Base-by-base conservation (phyloP, 2,329 filamentous ascomycete genomes). In the Coniochaeta hoffmannii region DNA sequence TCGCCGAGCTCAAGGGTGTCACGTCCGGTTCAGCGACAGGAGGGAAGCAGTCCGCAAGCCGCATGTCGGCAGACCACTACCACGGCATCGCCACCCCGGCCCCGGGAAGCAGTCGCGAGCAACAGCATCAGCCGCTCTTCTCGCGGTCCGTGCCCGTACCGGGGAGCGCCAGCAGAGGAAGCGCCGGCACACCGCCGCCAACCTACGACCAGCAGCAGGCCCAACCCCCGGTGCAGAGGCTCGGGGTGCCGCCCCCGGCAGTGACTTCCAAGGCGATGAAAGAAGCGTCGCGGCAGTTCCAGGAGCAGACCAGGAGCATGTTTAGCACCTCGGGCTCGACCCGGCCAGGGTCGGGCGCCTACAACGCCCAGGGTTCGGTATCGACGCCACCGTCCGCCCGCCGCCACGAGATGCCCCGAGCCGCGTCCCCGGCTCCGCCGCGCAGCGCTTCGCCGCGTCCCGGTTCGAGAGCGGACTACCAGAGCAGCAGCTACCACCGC, bases 181-280 rank as follows among this genome's bases (percentile, higher is more conserved):
- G 15, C 4, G 41, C 41, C 22, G 87, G 86, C 26, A 92, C 89
- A 10, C 90, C 92, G 6, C 93, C 93, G 2, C 93, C 93, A 4
- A 90, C 89, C 0, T 97, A 97, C 65, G 88, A 93, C 57, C 82
- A 83, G 50, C 82, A 86, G 52, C 80, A 89, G 46, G 82, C 86
- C 51, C 7, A 7, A 7, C 30, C 7, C 5, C 41, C 41, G 2
- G 81, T 90, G 49, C 89, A 88, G 66, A 82, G 89, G 57, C 80
- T 97, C 4, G 94, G 91, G 54, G 89, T 93, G 12, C 95, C 94
- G 1, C 87, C 93, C 57, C 91, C 93, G 2, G 94, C 94, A 1
- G 90, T 95, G 58, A 99, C 95, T 0, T 89, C 90, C 4, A 89
- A 88, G 60, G 90, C 94, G 50, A 99, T 99, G 95, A 90, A 96